Conservation (phyloP, 805 yeast species). For the Wickerhamiella sergipiensis region DNA sequence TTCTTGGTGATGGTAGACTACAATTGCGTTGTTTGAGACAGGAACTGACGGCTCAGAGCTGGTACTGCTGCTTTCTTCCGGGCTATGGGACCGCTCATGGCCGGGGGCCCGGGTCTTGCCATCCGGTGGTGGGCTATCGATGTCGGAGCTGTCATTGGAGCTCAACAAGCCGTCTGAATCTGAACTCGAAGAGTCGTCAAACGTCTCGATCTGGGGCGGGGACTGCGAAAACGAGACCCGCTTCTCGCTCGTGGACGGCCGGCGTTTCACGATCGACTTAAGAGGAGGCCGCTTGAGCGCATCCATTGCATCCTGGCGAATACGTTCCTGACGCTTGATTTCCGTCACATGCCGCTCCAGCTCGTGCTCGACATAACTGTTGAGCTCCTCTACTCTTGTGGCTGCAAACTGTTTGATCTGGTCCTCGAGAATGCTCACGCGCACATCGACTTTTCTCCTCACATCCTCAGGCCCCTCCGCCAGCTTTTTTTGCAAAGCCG, state of each 20-base stretch:
- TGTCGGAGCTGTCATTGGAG: not conserved
- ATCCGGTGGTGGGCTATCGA: not conserved
- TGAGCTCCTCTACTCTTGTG: constrained; percentile 12
- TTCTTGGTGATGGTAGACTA: not conserved
- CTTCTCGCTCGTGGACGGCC: constrained; percentile 14
- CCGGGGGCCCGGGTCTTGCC: not conserved
- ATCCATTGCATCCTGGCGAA: constrained; percentile 1
- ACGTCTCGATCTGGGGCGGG: constrained; percentile 13
- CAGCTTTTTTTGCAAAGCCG: constrained; percentile 5
- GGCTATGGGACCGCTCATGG: not conserved
- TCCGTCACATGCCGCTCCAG: constrained; percentile 5
- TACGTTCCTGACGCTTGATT: not conserved
- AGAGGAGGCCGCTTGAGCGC: constrained; percentile 7
- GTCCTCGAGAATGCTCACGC: constrained; percentile 7
- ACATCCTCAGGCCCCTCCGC: constrained; percentile 8
- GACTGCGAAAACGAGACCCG: constrained; percentile 15
- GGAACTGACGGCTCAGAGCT: not conserved
- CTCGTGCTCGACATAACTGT: constrained; percentile 6
- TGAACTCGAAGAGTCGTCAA: not conserved
- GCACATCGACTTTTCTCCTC: constrained; percentile 9
- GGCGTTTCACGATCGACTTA: constrained; percentile 16
- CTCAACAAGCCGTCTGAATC: not conserved
- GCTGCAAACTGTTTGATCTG: constrained; percentile 9
- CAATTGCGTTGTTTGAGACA: not conserved
- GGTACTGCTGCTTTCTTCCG: not conserved